Base-by-base conservation (phyloP, 1,284 basidiomycete genomes). In the Garcileccinum viscosum region DNA sequence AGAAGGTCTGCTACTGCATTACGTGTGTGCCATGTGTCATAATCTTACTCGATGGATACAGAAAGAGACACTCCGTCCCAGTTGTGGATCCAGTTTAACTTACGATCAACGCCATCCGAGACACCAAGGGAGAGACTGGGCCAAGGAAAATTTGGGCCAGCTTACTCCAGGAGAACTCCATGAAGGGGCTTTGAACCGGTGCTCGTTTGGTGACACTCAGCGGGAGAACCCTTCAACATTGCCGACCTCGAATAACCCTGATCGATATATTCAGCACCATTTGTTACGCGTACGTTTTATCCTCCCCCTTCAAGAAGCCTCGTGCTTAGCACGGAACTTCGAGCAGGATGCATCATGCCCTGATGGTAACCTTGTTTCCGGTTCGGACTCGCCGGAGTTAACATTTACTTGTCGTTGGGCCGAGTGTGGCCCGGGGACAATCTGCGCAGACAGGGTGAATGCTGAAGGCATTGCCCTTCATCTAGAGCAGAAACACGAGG, bases 281-380 rank as follows among this genome's bases (percentile, higher is more conserved):
- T 33, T 60, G 15, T 22, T 7, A 5, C n/a, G 33, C 19, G 73
- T 73, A 64, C 24, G 70, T 30, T 14, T 33, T 42, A 63, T 19
- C 17, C 38, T 62, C 59, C 32, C n/a, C 17, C 35, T 24, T n/a
- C n/a, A 8, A 2, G 6, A 12, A 5, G 11, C 19, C 22, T 27
- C 14, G 1, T 32, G 24, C 32, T 53, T 12, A 33, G 42, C 8
- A 15, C 5, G 15, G 15, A 3, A 3, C 5, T 32, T 15, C n/a
- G 5, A 24, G 11, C 63, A 73, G 72, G 73, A 73, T 24, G 66
- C 50, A 24, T 61, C 65, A 19, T 2, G 15, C 3, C 71, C 71
- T 8, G 66, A 65, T 11, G 4, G 60, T 1, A 5, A 40, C 38
- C 17, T 56, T 11, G 50, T 67, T 5, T 42, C 47, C 11, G 42